Conservation (phyloP, 192 early-diverging fungal genomes). For the Umbelopsis isabellina region DNA sequence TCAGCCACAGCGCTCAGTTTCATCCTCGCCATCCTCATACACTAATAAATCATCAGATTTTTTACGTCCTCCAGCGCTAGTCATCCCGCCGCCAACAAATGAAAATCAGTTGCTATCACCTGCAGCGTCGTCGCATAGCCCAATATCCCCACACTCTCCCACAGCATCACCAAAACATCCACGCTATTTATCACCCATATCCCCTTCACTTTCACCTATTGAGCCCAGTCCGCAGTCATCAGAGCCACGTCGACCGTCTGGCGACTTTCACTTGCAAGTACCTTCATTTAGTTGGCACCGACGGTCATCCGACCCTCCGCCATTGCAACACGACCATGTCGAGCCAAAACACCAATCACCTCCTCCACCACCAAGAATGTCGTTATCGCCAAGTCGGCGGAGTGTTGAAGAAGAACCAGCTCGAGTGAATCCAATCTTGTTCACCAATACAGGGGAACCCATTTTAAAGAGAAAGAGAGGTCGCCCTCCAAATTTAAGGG, state of each 20-base stretch:
- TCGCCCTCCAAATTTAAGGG: slow-evolving; percentile 27
- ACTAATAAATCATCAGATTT: slow-evolving; percentile 3
- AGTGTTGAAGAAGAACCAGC: background rate
- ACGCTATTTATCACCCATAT: slow-evolving; percentile 9
- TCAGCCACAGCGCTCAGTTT: background rate
- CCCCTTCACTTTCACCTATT: slow-evolving; percentile 9
- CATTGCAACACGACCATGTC: background rate
- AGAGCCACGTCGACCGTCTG: background rate
- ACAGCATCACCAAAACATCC: background rate
- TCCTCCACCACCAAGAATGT: background rate
- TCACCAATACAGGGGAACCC: slow-evolving; percentile 26
- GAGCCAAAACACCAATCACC: background rate
- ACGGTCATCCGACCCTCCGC: slow-evolving; percentile 1
- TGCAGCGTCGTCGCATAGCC: slow-evolving; percentile 5
- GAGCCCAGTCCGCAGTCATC: background rate
- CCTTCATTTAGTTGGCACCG: slow-evolving; percentile 8
- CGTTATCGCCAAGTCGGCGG: background rate
- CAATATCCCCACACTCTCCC: slow-evolving; percentile 6
- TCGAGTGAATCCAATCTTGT: slow-evolving; percentile 23
- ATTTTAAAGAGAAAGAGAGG: slow-evolving; percentile 30
- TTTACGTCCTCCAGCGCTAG: background rate
- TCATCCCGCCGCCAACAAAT: background rate
- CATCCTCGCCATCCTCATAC: background rate
- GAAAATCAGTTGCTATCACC: slow-evolving; percentile 2
- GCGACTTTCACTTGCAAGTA: slow-evolving; percentile 21